phyloP scores from a whole-genome alignment of 2,329 filamentous ascomycete species.

The Dichotomopilus funicola region DNA sequence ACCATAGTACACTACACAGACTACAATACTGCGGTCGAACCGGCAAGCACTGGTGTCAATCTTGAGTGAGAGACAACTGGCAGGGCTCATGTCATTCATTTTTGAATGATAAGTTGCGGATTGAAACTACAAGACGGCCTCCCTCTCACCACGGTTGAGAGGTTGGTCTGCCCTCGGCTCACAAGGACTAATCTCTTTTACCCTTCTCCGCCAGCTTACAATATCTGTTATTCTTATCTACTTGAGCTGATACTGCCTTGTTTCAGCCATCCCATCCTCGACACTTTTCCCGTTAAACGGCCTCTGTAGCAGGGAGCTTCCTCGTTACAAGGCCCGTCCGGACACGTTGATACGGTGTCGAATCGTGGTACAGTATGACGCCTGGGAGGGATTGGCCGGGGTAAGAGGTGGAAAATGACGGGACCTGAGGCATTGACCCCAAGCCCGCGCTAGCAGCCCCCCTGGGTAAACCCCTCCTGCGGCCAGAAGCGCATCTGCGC shows the following conservation, averaged over 20 bases:
- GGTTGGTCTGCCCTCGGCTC: neutral
- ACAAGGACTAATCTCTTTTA: too few species aligned
- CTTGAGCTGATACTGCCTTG: neutral
- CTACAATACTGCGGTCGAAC: too few species aligned
- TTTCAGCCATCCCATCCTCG: neutral
- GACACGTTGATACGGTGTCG: too few species aligned
- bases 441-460: slow-evolving; percentile 6
- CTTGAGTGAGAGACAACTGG: too few species aligned
- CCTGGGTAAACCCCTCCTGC: neutral
- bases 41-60: too few species aligned
- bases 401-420: neutral
- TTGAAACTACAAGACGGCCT: too few species aligned
- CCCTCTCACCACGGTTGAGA: too few species aligned
- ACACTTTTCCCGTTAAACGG: neutral
- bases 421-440: neutral
- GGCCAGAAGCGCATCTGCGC: slow-evolving; percentile 19
- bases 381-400: slow-evolving; percentile 6
- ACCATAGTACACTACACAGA: neutral
- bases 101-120: too few species aligned
- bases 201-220: too few species aligned
- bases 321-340: neutral
- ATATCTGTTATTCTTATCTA: too few species aligned
- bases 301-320: slow-evolving; percentile 7
- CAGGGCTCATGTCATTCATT: too few species aligned
- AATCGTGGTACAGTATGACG: too few species aligned